Percentiles rank a stretch among this genome's conserved stretches.
phyloP scores from a whole-genome alignment of 495 filamentous ascomycete genomes.

The Cercophora sp. region DNA sequence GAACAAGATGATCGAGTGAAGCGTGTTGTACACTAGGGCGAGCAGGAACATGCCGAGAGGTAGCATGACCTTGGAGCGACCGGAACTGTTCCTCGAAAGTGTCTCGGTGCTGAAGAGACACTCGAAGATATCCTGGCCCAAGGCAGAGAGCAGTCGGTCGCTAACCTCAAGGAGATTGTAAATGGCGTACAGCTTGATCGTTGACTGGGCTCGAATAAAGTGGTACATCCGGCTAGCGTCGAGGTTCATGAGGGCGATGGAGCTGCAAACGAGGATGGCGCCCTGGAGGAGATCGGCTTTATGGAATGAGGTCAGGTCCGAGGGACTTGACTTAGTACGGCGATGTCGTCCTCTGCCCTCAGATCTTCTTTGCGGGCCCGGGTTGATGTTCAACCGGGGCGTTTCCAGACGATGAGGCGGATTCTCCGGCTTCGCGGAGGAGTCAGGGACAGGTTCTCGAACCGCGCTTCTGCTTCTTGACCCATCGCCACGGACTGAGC shows the following conservation, averaged over 20 bases:
- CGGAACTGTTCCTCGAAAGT: slow-evolving; percentile 78
- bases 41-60: slow-evolving; percentile 89
- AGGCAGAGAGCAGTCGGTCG: slow-evolving; percentile 80
- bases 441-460: slow-evolving; percentile 16
- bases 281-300: slow-evolving; percentile 95
- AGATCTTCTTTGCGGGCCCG: slow-evolving; percentile 12
- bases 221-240: slow-evolving; percentile 99
- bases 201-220: slow-evolving; percentile 90
- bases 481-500: slow-evolving; percentile 27
- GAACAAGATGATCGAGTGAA: slow-evolving; percentile 83
- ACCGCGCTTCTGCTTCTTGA: slow-evolving; percentile 36
- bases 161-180: slow-evolving; percentile 92
- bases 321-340: slow-evolving; percentile 77
- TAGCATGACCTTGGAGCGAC: slow-evolving; percentile 85
- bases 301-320: slow-evolving; percentile 75
- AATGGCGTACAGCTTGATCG: slow-evolving; percentile 97
- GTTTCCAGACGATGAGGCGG: no score
- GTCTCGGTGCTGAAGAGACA: slow-evolving; percentile 92
- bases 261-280: slow-evolving; percentile 76
- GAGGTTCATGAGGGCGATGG: slow-evolving; percentile 80
- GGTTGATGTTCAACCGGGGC: no score
- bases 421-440: neutral
- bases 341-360: slow-evolving; percentile 55
- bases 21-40: slow-evolving; percentile 79
- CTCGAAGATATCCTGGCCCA: slow-evolving; percentile 94